Percentiles rank a stretch among this genome's conserved stretches.
phyloP scores from a whole-genome alignment of 306 rosid species.

The Glycine latifolia region DNA sequence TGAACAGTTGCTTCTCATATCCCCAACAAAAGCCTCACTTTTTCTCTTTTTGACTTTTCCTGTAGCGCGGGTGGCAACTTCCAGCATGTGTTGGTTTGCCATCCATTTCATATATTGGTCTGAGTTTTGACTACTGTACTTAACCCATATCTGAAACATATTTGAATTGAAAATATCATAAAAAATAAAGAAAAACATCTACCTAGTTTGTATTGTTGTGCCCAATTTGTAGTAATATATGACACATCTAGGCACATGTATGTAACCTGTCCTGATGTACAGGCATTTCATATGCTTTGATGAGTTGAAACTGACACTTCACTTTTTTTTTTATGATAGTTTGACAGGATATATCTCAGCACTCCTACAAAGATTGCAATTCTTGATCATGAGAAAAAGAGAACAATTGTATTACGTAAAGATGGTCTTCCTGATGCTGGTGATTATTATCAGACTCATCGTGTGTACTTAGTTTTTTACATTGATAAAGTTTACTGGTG shows the following conservation, averaged over 20 bases:
- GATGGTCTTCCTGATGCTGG: constrained; percentile 97
- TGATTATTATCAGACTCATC: constrained; percentile 42
- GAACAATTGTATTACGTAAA: constrained; percentile 80
- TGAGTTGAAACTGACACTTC: constrained; percentile 31
- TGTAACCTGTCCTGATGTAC: constrained; percentile 4
- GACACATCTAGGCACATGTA: constrained; percentile 19
- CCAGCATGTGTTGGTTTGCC: neutral
- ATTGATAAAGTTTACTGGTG: neutral
- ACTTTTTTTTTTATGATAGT: constrained; percentile 51
- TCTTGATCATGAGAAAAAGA: constrained; percentile 83
- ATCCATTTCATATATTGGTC: constrained; percentile 4
- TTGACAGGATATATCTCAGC: constrained; percentile 82
- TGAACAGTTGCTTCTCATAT: neutral
- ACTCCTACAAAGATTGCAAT: constrained; percentile 87
- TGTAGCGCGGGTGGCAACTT: neutral
- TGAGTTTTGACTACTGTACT: constrained; percentile 8
- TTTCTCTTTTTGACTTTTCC: neutral
- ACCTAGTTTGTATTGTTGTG: constrained; percentile 9
- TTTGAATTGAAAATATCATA: neutral
- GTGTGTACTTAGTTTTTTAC: constrained; percentile 1
- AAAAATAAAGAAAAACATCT: neutral
- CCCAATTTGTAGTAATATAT: neutral
- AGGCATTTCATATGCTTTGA: constrained; percentile 32
- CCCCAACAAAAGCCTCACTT: neutral
- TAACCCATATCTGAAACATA: neutral